A percentile compares a stretch with the other conserved stretches of the same genome.
phyloP scores from a whole-genome alignment of 352 stramenopile genomes.

The Globisporangium emineosum region DNA sequence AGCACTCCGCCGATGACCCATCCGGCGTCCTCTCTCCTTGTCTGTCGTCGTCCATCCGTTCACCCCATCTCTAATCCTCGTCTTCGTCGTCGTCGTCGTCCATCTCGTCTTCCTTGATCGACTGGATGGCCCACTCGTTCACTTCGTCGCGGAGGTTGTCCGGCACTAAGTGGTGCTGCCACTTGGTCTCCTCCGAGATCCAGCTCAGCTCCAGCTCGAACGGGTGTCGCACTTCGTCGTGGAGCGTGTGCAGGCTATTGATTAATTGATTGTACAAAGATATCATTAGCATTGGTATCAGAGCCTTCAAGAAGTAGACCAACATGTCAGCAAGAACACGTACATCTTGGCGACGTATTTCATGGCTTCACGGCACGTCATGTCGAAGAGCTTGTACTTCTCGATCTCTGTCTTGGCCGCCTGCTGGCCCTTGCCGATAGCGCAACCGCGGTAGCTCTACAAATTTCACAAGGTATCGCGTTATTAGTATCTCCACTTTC shows the following conservation, averaged over 20 bases:
- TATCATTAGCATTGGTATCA: neutral
- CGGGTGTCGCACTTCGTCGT: slow-evolving; percentile 97
- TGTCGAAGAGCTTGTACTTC: slow-evolving; percentile 95
- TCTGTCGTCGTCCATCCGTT: neutral
- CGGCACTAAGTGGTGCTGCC: slow-evolving; percentile 94
- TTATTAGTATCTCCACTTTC: neutral
- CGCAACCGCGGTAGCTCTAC: slow-evolving; percentile 96
- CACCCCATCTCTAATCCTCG: slow-evolving; percentile 37
- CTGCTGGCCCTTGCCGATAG: slow-evolving; percentile 97
- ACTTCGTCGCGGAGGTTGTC: slow-evolving; percentile 84
- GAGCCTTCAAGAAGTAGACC: neutral
- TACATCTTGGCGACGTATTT: slow-evolving; percentile 98
- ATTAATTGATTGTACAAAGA: neutral
- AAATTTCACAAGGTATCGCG: neutral
- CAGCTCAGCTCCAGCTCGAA: slow-evolving; percentile 99
- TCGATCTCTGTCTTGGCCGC: slow-evolving; percentile 99
- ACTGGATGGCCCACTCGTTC: slow-evolving; percentile 82
- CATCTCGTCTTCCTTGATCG: slow-evolving; percentile 88
- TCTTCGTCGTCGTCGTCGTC: slow-evolving; percentile 86
- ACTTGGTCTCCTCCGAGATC: slow-evolving; percentile 95
- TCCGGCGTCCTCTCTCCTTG: neutral
- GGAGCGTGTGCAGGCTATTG: slow-evolving; percentile 91
- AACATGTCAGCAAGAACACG: slow-evolving; percentile 13
- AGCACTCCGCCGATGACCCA: neutral
- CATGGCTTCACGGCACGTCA: slow-evolving; percentile 94